A percentile compares a stretch with the other conserved stretches of the same genome.
These are phyloP conservation scores for Plasmodium coatneyi DNA, from an alignment of 169 alveolate species.

Conservation along the genomic window DNA sequence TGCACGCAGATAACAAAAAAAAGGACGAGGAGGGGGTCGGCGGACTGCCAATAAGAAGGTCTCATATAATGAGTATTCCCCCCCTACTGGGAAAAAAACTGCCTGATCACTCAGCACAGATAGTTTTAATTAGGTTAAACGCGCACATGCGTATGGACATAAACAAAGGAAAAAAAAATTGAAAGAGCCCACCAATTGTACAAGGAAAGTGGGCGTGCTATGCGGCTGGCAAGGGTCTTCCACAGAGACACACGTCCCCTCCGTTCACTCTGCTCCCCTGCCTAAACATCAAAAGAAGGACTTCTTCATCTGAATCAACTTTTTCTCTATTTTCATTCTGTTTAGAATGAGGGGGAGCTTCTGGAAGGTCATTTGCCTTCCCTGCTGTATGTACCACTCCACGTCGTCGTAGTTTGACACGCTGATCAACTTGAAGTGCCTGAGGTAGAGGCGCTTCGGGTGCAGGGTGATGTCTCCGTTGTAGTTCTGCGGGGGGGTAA, in stretches of 20 bases:
- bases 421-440: constrained; percentile 74
- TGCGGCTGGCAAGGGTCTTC: not conserved
- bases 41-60: not conserved
- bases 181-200: not conserved
- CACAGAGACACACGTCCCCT: not conserved
- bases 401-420: constrained; percentile 77
- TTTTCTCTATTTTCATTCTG: constrained; percentile 74
- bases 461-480: constrained; percentile 81
- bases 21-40: not conserved
- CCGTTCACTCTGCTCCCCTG: not conserved
- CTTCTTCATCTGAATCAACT: constrained; percentile 50
- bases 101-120: not conserved
- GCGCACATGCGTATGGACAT: not conserved
- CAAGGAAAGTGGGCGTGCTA: not conserved
- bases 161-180: not conserved
- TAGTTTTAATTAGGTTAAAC: not conserved
- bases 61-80: not conserved
- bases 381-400: constrained; percentile 75
- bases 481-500: constrained; percentile 72
- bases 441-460: constrained; percentile 72
- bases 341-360: constrained; percentile 67
- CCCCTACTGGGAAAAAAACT: not conserved
- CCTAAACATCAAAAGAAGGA: constrained; percentile 16
- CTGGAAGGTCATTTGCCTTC: constrained; percentile 75
- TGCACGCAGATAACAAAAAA: not conserved